Conservation (phyloP, 257 asterid genomes). For the Oldenlandia corymbosa region DNA sequence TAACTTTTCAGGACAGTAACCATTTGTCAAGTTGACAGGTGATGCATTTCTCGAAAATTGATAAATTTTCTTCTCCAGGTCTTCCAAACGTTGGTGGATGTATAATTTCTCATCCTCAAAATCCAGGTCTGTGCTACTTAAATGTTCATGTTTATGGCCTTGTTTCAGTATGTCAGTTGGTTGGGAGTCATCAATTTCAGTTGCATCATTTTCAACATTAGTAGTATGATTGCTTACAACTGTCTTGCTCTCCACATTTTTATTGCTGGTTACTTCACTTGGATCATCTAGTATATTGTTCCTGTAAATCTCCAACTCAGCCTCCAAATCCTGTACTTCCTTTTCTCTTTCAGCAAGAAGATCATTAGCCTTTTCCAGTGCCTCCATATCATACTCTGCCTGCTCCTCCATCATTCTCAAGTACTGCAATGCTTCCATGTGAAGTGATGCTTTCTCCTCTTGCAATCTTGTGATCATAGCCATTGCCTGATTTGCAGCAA, state of each 20-base stretch:
- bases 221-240: constrained; percentile 12
- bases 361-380: constrained; percentile 70
- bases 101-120: constrained; percentile 44
- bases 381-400: constrained; percentile 84
- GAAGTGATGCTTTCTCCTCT: constrained; percentile 92
- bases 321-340: constrained; percentile 77
- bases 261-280: constrained; percentile 15
- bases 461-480: constrained; percentile 91
- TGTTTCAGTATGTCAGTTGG: constrained; percentile 14
- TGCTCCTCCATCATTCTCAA: constrained; percentile 97
- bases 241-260: constrained; percentile 11
- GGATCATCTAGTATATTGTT: constrained; percentile 27
- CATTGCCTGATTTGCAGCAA: constrained; percentile 84
- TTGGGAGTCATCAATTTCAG: constrained; percentile 21
- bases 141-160: constrained; percentile 18
- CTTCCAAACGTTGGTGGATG: constrained; percentile 35
- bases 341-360: constrained; percentile 76
- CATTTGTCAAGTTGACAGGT: constrained; percentile 21
- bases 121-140: constrained; percentile 22
- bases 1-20: constrained; percentile 21
- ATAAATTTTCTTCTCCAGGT: constrained; percentile 44
- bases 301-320: constrained; percentile 54
- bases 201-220: constrained; percentile 13
- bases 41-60: constrained; percentile 26
- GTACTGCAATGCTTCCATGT: constrained; percentile 89